These are phyloP conservation scores for Trypanosoma platydactyli DNA, from an alignment of 208 protist species.

Conservation along the genomic window DNA sequence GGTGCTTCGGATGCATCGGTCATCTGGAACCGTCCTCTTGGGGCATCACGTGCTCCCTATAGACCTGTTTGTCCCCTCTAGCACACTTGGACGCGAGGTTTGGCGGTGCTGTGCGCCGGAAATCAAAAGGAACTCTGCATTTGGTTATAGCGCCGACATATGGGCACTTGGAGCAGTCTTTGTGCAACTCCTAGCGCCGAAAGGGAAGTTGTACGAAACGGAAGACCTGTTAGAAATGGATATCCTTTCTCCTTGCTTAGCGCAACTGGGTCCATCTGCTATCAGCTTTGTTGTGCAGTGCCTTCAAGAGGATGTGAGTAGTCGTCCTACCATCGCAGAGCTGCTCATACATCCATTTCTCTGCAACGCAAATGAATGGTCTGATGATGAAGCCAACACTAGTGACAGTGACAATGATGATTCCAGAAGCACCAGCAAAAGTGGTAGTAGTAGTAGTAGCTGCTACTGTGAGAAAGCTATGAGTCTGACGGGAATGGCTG, in stretches of 20 bases:
- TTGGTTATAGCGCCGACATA: constrained; percentile 62
- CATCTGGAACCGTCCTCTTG: constrained; percentile 32
- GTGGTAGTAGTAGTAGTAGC: no score
- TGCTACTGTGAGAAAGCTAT: no score
- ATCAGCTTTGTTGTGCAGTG: constrained; percentile 64
- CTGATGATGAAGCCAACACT: constrained; percentile 1
- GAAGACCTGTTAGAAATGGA: constrained; percentile 65
- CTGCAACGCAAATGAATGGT: background rate
- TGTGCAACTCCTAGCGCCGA: constrained; percentile 47
- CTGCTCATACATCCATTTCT: constrained; percentile 67
- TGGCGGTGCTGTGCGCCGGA: constrained; percentile 63
- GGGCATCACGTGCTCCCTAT: constrained; percentile 60
- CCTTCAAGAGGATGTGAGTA: constrained; percentile 48
- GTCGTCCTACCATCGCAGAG: constrained; percentile 52
- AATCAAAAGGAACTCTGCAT: constrained; percentile 44
- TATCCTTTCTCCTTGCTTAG: constrained; percentile 58
- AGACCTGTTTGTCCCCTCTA: constrained; percentile 53
- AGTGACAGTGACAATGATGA: constrained; percentile 18
- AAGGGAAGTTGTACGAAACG: constrained; percentile 39
- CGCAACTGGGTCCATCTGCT: constrained; percentile 38
- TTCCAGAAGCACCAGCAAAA: background rate
- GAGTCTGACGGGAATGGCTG: no score
- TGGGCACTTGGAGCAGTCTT: constrained; percentile 76
- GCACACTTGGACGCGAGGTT: constrained; percentile 28
- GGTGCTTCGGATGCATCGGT: constrained; percentile 25